Base-by-base conservation (phyloP, 2,329 filamentous ascomycete species). In the Ceratocystis eucalypticola region DNA sequence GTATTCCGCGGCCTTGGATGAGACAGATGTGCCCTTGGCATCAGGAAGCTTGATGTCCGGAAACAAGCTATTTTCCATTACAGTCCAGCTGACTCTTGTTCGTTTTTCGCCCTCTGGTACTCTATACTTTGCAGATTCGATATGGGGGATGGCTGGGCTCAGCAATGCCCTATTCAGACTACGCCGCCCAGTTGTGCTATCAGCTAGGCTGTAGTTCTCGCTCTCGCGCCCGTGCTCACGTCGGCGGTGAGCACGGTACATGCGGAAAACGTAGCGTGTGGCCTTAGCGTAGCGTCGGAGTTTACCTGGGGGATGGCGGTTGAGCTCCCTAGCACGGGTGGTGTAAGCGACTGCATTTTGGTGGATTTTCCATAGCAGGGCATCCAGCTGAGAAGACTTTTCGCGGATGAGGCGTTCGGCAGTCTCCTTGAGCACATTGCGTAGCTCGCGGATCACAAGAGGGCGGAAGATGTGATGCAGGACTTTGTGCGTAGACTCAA, bases 401-500 rank as follows among this genome's bases (percentile, higher is more conserved):
- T 96, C 86, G 75, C 88, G 90, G 77, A 99, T 90, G 71, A 90
- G 84, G 79, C 93, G 90, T 79, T 96, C 93, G 1, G 96, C 78
- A 1, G 88, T 88, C 81, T 94, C 96, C 76, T 94, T 86, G 67
- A 99, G 80, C 20, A 84, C 88, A 44, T 93, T 91, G 61, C 88
- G 87, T 71, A 99, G 83, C 33, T 91, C 84, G 77, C 87, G 91
- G 74, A 96, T 82, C 70, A 96, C 81, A 30, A 97, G 74, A 3
- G 92, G 90, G 82, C 96, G 96, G 80, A 93, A 88, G 46, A 96
- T 74, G 65, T 79, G 80, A 76, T 97, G 96, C 25, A 97, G 81
- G 12, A 94, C 73, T 83, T 96, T 99, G 83, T 97, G 92, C 75
- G 88, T 95, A 64, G 92, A 96, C 80, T 96, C 85, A 82, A 92